Percentiles rank a stretch among this genome's conserved stretches.
Conservation (phyloP, 208 protist species). For the Tritrichomonas foetus region DNA sequence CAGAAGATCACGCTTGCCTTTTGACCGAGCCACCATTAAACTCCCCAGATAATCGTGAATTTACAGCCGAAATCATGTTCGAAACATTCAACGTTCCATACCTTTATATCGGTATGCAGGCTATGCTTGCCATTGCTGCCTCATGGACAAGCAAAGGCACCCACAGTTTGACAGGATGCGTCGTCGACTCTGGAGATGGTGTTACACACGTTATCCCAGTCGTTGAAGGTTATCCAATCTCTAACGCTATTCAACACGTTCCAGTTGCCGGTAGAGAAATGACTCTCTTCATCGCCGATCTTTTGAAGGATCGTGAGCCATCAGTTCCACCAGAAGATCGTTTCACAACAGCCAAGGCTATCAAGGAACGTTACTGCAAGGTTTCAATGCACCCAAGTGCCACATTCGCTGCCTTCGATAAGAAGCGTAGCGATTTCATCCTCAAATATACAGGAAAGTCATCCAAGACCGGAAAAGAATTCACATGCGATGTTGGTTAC, state of each 20-base stretch:
- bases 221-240: constrained; percentile 89
- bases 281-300: constrained; percentile 69
- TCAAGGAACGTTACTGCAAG: constrained; percentile 80
- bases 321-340: constrained; percentile 75
- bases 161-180: constrained; percentile 71
- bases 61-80: constrained; percentile 96
- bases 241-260: constrained; percentile 82
- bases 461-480: constrained; percentile 44
- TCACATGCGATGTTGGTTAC: constrained; percentile 80
- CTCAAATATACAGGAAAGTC: constrained; percentile 61
- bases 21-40: constrained; percentile 90
- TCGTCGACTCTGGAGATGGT: constrained; percentile 92
- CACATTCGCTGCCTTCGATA: constrained; percentile 83
- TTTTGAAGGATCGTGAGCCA: constrained; percentile 73
- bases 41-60: constrained; percentile 90
- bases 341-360: constrained; percentile 74
- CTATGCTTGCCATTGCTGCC: constrained; percentile 81
- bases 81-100: constrained; percentile 93
- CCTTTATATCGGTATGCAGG: constrained; percentile 87
- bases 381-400: constrained; percentile 76
- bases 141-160: constrained; percentile 71
- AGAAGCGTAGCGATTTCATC: constrained; percentile 69
- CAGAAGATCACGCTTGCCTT: constrained; percentile 87
- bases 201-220: constrained; percentile 62
- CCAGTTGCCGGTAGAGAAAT: constrained; percentile 88